Base-by-base conservation (phyloP, 805 yeast genomes). In the Nadsonia fulvescens region DNA sequence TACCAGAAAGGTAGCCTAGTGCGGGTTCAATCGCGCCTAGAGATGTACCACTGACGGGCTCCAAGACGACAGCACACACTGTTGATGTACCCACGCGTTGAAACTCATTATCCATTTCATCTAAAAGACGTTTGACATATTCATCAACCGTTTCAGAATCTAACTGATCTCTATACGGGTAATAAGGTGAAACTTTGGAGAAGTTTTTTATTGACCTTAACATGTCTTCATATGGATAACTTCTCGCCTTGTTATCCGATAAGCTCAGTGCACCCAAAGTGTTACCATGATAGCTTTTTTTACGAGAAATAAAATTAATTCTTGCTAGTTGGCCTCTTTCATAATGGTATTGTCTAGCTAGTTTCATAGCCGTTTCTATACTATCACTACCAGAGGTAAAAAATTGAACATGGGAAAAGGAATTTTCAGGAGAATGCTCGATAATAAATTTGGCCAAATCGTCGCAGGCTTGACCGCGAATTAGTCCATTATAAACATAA, bases 361-460 rank as follows among this genome's bases (percentile, higher is more conserved):
- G 62, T 39, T 66, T 67, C 40, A 67, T 46, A n/a, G 71, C 71
- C 25, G 69, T 68, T 38, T 67, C 74, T 36, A 64, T 66, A 24
- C 73, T 70, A 42, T 67, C 74, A 15, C 72, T 61, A 31, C 78
- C 78, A 2, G 73, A 63, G 34, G 18, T 19, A 15, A 28, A 24
- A 10, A 27, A 30, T 12, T 22, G 7, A 4, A 31, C 32, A 4
- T 26, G 25, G 2, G 31, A 5, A 14, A 30, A 30, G 13, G 29
- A 30, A 8, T 27, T 31, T 8, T 18, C 13, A 15, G 47, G 46
- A 18, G 32, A 30, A 18, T 30, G 26, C 18, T 29, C 30, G 8
- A 30, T 23, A 10, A 26, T 26, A n/a, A 30, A 22, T 15, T 27
- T 28, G 10, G 32, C 32, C 8, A 30, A 19, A 8, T 30, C 31